Conservation (phyloP, 306 rosid genomes). For the Adenanthera pavonina region DNA sequence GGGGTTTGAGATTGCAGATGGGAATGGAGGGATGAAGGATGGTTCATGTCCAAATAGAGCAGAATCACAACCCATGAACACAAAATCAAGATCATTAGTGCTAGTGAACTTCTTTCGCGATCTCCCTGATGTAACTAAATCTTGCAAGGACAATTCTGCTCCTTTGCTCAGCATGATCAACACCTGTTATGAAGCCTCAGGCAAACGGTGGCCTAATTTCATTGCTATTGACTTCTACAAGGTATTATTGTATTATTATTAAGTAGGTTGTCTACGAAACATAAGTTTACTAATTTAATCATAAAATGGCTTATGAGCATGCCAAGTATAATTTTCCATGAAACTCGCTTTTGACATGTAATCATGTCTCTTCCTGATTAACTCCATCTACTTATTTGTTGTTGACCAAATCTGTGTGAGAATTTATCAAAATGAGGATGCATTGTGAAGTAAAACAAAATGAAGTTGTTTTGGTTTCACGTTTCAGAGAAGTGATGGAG, state of each 20-base stretch:
- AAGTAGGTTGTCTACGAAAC: not conserved
- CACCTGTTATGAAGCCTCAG: conserved; percentile 70
- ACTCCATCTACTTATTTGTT: not conserved
- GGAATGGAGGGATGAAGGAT: conserved; percentile 70
- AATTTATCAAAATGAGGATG: not conserved
- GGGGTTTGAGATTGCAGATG: conserved; percentile 53
- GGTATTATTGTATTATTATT: conserved; percentile 43
- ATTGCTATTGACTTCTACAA: conserved; percentile 83
- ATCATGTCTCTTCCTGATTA: not conserved
- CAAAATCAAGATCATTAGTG: conserved; percentile 67
- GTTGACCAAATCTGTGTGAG: not conserved
- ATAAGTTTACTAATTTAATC: not conserved
- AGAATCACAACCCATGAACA: conserved; percentile 62
- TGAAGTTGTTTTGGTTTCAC: not conserved
- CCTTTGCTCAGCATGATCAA: conserved; percentile 69
- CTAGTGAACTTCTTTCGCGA: conserved; percentile 69
- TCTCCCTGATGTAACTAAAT: conserved; percentile 45
- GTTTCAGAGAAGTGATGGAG: conserved; percentile 81
- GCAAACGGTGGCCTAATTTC: conserved; percentile 84
- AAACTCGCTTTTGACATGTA: not conserved
- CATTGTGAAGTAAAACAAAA: not conserved
- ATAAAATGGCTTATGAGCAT: not conserved
- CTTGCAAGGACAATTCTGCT: conserved; percentile 79
- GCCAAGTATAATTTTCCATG: not conserved
- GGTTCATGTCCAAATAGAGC: conserved; percentile 74